Base-by-base conservation (phyloP, 495 filamentous ascomycete species). In the Penicillium desertorum region DNA sequence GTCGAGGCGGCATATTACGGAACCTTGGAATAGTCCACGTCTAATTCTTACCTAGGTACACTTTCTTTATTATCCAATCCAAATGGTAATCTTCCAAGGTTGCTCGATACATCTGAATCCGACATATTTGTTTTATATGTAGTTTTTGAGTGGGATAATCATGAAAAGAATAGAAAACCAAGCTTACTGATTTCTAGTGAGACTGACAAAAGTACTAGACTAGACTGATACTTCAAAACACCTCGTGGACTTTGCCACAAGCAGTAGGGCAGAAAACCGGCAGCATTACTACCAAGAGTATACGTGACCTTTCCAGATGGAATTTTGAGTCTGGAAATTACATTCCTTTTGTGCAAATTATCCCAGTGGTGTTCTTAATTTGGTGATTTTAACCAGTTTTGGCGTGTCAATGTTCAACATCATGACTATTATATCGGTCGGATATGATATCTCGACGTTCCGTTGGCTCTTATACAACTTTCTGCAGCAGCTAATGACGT, bases 141-240 rank as follows among this genome's bases (percentile, higher is more conserved):
- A 5, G 9, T 12, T 30, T 9, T 51, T 41, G 20, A 51, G 19
- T 30, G 29, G 9, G 2, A 30, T 4, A 11, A 11, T 3, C 3
- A 2, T 10, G 3, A 30, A 30, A 30, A 11, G 3, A 30, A 30
- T 10, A 51, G 3, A 23, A 23, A 23, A 39, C 0, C 23, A 51
- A n/a, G 20, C 17, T 29, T 22, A 12, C 34, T 17, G 48, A 41
- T 51, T n/a, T 39, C n/a, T 10, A 30, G 30, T 12, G 16, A 39
- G 34, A 25, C 20, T 39, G 30, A n/a, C 48, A 51, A 51, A 51
- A 36, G 48, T 51, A 51, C 48, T 51, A 22, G 12, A 51, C 48
- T 51, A 22, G 12, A 37, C 34, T 37, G 30, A 29, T 37, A 23
- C 39, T 27, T 36, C n/a, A n/a, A n/a, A n/a, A 23, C 27, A 30